phyloP scores from a whole-genome alignment of 345 rosid species.

The Cardamine chenopodiifolia region DNA sequence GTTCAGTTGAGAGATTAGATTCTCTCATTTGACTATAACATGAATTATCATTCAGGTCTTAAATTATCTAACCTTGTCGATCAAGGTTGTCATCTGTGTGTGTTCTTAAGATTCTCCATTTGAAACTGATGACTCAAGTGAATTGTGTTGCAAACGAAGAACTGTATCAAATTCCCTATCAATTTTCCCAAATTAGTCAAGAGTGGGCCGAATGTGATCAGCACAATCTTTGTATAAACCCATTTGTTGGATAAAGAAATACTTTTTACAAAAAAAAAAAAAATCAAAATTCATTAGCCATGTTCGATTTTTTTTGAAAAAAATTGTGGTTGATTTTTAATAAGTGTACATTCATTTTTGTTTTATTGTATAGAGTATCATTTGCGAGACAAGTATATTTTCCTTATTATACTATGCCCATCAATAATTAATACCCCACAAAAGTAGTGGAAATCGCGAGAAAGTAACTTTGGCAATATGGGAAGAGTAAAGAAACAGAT shows the following conservation, averaged over 20 bases:
- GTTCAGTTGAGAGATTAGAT: neutral
- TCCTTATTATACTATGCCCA: conserved; percentile 30
- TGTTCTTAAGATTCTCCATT: neutral
- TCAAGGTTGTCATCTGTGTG: neutral
- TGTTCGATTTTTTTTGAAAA: neutral
- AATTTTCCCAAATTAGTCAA: neutral
- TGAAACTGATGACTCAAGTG: neutral
- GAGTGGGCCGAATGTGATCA: conserved; percentile 13
- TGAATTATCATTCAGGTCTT: neutral
- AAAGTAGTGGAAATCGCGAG: conserved; percentile 35
- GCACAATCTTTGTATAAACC: conserved; percentile 14
- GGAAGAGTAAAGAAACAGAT: conserved; percentile 35
- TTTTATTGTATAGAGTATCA: neutral
- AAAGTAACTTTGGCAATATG: conserved; percentile 38
- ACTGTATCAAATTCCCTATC: neutral
- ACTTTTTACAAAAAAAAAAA: neutral
- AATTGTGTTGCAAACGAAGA: neutral
- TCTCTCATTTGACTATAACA: neutral
- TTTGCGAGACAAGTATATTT: conserved; percentile 26
- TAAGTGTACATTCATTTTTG: neutral
- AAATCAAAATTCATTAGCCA: neutral
- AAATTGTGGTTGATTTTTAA: no score
- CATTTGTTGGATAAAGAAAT: neutral
- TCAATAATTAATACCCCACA: conserved; percentile 42
- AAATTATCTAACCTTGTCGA: neutral